A percentile compares a stretch with the other conserved stretches of the same genome.
Conservation (phyloP, 768 basidiomycete genomes). For the Tylopilus plumbeoviolaceoides region DNA sequence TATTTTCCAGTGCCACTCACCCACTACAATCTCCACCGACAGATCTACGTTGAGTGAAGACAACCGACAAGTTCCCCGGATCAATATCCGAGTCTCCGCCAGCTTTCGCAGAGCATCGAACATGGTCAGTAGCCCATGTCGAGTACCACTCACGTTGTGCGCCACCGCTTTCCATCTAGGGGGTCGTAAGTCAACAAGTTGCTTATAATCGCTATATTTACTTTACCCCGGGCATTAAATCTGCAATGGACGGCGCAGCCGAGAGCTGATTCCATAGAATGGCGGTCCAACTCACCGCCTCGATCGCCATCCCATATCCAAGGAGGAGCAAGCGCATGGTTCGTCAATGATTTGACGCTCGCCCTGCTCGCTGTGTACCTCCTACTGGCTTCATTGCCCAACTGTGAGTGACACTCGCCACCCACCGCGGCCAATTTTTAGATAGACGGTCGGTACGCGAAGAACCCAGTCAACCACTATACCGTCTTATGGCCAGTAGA, state of each 20-base stretch:
- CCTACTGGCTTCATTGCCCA: too few species aligned
- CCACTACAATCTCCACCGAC: background rate
- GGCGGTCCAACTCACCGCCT: background rate
- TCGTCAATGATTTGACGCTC: background rate
- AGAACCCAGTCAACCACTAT: background rate
- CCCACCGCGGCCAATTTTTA: too few species aligned
- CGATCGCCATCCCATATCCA: background rate
- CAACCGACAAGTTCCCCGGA: background rate
- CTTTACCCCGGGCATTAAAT: background rate
- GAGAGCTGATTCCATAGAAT: background rate
- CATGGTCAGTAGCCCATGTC: background rate
- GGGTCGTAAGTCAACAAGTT: background rate
- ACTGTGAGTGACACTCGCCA: too few species aligned
- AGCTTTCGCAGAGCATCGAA: background rate
- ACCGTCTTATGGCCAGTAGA: background rate
- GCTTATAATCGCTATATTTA: background rate
- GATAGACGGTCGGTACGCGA: too few species aligned
- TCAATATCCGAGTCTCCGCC: too few species aligned
- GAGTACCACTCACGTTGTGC: background rate
- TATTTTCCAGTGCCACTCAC: conserved; percentile 6
- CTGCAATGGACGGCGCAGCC: background rate
- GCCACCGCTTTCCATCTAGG: background rate
- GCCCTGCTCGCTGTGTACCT: background rate
- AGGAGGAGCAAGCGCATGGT: background rate
- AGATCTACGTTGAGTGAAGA: background rate